These are phyloP conservation scores for Penicillium simplicissimum DNA, from an alignment of 495 filamentous ascomycete species.

Conservation along the genomic window DNA sequence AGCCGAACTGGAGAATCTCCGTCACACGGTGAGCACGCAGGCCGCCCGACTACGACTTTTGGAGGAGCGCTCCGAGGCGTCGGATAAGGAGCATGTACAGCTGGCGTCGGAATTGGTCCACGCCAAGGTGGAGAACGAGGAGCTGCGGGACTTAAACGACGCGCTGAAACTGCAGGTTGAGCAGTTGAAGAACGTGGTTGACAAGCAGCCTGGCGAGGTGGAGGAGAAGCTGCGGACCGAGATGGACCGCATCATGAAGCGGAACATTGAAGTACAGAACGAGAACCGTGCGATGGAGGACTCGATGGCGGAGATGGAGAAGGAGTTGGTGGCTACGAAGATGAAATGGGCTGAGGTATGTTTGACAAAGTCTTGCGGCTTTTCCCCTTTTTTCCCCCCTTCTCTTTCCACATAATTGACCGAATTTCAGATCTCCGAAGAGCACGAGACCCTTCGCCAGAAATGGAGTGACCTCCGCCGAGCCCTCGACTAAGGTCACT, in stretches of 20 bases:
- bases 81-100: conserved; percentile 89
- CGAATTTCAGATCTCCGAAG: conserved; percentile 47
- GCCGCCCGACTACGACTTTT: conserved; percentile 72
- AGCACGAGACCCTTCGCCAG: conserved; percentile 73
- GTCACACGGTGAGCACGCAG: conserved; percentile 62
- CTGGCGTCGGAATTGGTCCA: conserved; percentile 88
- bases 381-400: neutral
- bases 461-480: conserved; percentile 83
- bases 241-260: conserved; percentile 89
- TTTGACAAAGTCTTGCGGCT: neutral
- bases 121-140: conserved; percentile 90
- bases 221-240: conserved; percentile 79
- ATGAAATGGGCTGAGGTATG: conserved; percentile 91
- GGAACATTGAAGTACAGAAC: conserved; percentile 91
- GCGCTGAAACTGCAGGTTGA: conserved; percentile 76
- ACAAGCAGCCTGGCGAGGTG: conserved; percentile 85
- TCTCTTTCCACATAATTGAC: conserved; percentile 12
- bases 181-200: conserved; percentile 80
- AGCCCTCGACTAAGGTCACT: conserved; percentile 51
- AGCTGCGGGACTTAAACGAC: conserved; percentile 84
- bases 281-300: conserved; percentile 89
- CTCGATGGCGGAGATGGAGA: conserved; percentile 91
- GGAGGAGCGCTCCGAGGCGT: conserved; percentile 85
- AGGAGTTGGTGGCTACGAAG: conserved; percentile 89
- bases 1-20: conserved; percentile 75